Base-by-base conservation (phyloP, 768 basidiomycete species). In the Neoboletus subvelutipes region DNA sequence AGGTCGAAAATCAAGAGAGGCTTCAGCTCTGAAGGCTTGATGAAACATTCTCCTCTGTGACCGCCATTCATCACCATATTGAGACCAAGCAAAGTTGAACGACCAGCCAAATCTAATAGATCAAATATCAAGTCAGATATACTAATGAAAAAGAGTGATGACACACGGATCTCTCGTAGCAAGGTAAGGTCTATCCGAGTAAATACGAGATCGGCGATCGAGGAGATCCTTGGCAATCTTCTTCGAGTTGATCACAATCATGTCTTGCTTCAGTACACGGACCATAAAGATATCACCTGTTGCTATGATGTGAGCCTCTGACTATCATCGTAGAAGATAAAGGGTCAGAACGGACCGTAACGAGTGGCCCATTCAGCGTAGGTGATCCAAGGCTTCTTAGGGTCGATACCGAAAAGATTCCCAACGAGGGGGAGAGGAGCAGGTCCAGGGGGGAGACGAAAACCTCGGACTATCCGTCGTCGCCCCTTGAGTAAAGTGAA, bases 191-290 rank as follows among this genome's bases (percentile, higher is more conserved):
- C 64, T 65, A 40, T 73, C 71, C 8, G 72, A 71, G 42, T 72
- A 72, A 36, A 66, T 59, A 24, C 33, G 24, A 0, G 67, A 69
- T 15, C 71, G 59, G 12, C 54, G 61, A 1, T 73, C 72, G 15
- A 73, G 54, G 8, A 73, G 59, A 0, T 70, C 71, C 26, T 56
- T 58, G n/a, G 71, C 69, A 40, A 69, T 36, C 45, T 64, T 61
- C 26, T 59, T 51, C 18, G 67, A 66, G 60, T 60, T 72, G 10
- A 72, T 55, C 8, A 68, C 54, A n/a, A 70, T 54, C 36, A 65
- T 58, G 34, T 66, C 62, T 50, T 66, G 61, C 24, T 56, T 64
- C 11, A 67, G 41, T 9, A 66, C 55, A 43, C 59, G 59, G n/a
- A 68, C 39, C 53, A 50, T 66, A 12, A 66, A 60, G 12, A 68